Evolutionary conservation across 2,329 filamentous ascomycete genomes (phyloP).

Genomic region (Periglandula ipomoeae): DNA sequence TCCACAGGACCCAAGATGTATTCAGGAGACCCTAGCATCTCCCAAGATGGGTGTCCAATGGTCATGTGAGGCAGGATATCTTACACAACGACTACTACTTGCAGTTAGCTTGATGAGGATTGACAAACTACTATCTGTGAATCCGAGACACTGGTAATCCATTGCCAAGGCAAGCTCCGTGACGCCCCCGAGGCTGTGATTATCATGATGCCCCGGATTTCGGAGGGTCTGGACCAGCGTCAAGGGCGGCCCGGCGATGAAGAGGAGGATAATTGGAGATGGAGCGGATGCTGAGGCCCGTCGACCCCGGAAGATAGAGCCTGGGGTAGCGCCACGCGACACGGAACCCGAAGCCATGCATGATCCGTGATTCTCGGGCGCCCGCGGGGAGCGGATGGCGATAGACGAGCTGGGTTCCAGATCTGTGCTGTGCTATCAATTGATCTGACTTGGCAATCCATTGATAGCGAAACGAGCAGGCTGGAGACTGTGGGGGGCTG

Average conservation of each 20-base stretch:
- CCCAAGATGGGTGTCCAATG: too few species aligned
- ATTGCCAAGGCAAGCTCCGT: not conserved
- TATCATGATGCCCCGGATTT: not conserved
- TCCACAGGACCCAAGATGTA: too few species aligned
- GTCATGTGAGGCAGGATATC: too few species aligned
- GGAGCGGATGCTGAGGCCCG: not conserved
- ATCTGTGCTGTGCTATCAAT: too few species aligned
- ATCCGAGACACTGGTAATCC: not conserved
- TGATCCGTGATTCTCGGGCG: conserved; percentile 4
- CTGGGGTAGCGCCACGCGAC: not conserved
- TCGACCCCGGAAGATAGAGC: not conserved
- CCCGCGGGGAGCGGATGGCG: conserved; percentile 5
- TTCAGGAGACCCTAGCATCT: too few species aligned
- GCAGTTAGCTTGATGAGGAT: too few species aligned
- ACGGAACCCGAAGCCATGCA: conserved; percentile 3
- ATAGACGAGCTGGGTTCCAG: not conserved
- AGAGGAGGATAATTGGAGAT: not conserved
- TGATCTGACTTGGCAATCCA: too few species aligned
- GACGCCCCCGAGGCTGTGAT: not conserved
- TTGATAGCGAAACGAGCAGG: too few species aligned
- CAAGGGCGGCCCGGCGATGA: not conserved
- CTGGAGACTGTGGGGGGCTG: too few species aligned
- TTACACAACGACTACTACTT: too few species aligned
- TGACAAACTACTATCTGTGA: too few species aligned
- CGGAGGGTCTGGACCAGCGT: not conserved